Conservation (phyloP, 2,329 filamentous ascomycete species). For the Xylariaceae sp. region DNA sequence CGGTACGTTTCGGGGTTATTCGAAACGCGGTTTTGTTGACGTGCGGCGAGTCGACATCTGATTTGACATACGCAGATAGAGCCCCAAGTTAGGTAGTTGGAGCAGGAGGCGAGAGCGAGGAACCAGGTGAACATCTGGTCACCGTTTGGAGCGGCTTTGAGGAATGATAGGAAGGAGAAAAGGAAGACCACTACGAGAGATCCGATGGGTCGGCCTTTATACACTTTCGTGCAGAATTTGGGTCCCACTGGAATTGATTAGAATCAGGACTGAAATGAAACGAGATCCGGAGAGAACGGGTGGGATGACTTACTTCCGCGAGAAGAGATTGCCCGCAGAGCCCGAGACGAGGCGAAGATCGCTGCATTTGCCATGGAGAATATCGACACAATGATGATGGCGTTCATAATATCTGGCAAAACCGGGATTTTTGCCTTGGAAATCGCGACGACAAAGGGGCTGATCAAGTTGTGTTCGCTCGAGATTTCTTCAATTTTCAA, state of each 20-base stretch:
- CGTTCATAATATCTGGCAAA: slow-evolving; percentile 31
- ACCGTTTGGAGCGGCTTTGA: slow-evolving; percentile 36
- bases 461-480: not conserved
- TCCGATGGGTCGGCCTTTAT: slow-evolving; percentile 40
- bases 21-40: slow-evolving; percentile 34
- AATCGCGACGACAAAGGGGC: slow-evolving; percentile 13
- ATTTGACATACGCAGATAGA: slow-evolving; percentile 44
- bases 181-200: slow-evolving; percentile 37
- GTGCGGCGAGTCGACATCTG: slow-evolving; percentile 40
- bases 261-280: not conserved
- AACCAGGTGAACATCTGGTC: slow-evolving; percentile 43
- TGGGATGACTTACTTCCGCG: slow-evolving; percentile 21
- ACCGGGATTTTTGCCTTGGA: slow-evolving; percentile 20
- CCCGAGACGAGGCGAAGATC: slow-evolving; percentile 35
- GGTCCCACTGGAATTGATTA: slow-evolving; percentile 26
- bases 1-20: slow-evolving; percentile 27
- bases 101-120: slow-evolving; percentile 42
- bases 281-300: not conserved
- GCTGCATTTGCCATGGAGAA: slow-evolving; percentile 41
- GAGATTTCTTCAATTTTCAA: slow-evolving; percentile 22
- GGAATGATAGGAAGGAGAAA: slow-evolving; percentile 41
- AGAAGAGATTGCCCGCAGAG: slow-evolving; percentile 33
- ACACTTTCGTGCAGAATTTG: slow-evolving; percentile 20
- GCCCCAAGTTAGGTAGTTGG: slow-evolving; percentile 46
- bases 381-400: slow-evolving; percentile 35